Evolutionary conservation across 139 green algal species (phyloP).

Genomic region (Astrephomene gubernaculifera): DNA sequence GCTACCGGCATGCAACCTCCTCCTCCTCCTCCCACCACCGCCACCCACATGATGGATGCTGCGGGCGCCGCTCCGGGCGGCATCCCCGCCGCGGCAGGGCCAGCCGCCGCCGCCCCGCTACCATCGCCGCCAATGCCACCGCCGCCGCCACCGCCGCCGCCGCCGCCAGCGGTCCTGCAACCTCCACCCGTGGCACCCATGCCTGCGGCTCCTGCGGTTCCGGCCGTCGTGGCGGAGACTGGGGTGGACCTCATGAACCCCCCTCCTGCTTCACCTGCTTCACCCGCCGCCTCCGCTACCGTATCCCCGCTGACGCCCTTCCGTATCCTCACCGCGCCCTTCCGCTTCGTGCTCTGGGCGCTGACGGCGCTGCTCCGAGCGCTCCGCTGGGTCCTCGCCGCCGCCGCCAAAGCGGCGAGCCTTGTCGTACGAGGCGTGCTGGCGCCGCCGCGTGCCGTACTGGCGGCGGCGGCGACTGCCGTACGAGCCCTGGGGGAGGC

Average conservation of each 20-base stretch:
- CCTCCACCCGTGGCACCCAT: neutral
- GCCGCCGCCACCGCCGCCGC: neutral
- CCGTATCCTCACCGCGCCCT: neutral
- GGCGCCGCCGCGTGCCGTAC: neutral
- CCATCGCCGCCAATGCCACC: neutral
- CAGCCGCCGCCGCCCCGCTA: neutral
- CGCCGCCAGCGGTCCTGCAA: neutral
- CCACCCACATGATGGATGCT: neutral
- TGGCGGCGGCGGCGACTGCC: neutral
- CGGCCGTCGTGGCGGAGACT: neutral
- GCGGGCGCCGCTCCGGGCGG: neutral
- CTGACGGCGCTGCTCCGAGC: neutral
- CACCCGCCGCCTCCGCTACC: neutral
- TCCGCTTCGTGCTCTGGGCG: slow-evolving; percentile 3
- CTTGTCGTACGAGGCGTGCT: neutral
- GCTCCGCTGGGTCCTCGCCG: neutral
- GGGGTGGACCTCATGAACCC: neutral
- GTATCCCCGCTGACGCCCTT: neutral
- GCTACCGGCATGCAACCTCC: neutral
- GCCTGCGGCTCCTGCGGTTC: neutral
- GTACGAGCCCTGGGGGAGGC: slow-evolving; percentile 22
- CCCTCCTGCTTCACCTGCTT: neutral
- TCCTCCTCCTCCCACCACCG: neutral
- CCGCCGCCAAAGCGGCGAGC: neutral
- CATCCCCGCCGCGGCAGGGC: neutral